Evolutionary conservation across 768 basidiomycete genomes (phyloP), one percentile per base, ranked within the genome.

Genomic region (Xanthoconium stramineum): DNA sequence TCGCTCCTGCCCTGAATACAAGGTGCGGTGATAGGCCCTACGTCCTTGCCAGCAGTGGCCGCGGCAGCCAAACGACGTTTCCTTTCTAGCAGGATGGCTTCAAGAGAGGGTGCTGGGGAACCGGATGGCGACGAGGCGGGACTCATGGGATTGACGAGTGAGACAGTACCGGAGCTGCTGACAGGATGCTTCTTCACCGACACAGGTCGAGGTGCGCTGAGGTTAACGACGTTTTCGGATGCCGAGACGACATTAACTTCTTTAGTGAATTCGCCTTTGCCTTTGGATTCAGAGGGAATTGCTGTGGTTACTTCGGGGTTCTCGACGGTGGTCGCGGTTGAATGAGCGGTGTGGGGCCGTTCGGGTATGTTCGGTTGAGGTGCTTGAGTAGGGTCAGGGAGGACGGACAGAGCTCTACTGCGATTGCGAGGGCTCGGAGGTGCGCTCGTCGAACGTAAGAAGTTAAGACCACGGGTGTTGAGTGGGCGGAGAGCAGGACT

Each of bases 81-180:
- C 63, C 88, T 81, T 52, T 88, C 85, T 51, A 86, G 66, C 42
- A 88, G 64, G 43, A 89, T 77, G 1, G 86, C 86, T 65, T 89
- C 88, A 15, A 89, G 75, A 35, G 85, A 79, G 11, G 82, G 78
- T 5, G 77, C 75, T n/a, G 83, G 81, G 7, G 81, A 79, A 8
- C 71, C 61, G 57, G 74, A 73, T 12, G 76, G 73, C 10, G 77
- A 69, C 2, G 50, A 28, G 15, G 59, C 44, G 17, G 62, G 47
- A 15, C 38, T 60, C 35, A 48, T 39, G 20, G 68, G 49, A 55
- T 39, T 44, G 36, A 65, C 53, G 15, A 61, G 47, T 39, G 66
- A 37, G 3, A 57, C 53, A 8, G 53, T 40, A 11, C 59, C 57
- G 2, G 66, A 54, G 42, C 43, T 54, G 17, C 63, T 69, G 30